phyloP scores from a whole-genome alignment of 495 filamentous ascomycete genomes.

The Penicillium argentinense region DNA sequence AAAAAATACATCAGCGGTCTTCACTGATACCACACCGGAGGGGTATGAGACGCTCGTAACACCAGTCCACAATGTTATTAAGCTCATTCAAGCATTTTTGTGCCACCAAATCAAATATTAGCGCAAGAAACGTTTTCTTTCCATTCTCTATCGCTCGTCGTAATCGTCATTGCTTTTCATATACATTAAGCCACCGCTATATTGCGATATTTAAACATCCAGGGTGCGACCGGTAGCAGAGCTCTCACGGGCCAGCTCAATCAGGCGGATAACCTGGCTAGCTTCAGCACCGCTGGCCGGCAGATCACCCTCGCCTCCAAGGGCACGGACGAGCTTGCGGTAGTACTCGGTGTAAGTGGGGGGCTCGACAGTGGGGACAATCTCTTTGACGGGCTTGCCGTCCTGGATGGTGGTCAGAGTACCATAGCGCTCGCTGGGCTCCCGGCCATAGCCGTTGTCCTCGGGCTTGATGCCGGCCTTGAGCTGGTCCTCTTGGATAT shows the following conservation, averaged over 20 bases:
- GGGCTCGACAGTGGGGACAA: slow-evolving; percentile 62
- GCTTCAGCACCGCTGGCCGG: slow-evolving; percentile 74
- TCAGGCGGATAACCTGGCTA: slow-evolving; percentile 67
- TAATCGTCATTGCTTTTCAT: slow-evolving; percentile 18
- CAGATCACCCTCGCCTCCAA: slow-evolving; percentile 60
- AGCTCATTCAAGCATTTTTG: too few species aligned
- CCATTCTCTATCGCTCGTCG: slow-evolving; percentile 13
- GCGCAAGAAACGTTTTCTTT: slow-evolving; percentile 1
- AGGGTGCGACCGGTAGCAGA: slow-evolving; percentile 63
- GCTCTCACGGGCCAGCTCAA: slow-evolving; percentile 72
- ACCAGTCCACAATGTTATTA: too few species aligned
- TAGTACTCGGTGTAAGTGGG: slow-evolving; percentile 76
- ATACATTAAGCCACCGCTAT: slow-evolving; percentile 2
- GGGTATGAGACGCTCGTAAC: too few species aligned
- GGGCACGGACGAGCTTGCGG: slow-evolving; percentile 63
- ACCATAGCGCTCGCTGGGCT: slow-evolving; percentile 55
- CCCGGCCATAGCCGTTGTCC: slow-evolving; percentile 65
- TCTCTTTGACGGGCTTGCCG: slow-evolving; percentile 41
- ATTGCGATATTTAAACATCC: slow-evolving; percentile 43
- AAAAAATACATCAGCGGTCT: too few species aligned
- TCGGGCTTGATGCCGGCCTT: slow-evolving; percentile 65
- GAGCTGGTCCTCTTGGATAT: slow-evolving; percentile 81
- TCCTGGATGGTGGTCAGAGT: slow-evolving; percentile 45
- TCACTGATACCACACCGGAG: too few species aligned
- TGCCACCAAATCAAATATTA: too few species aligned